Percentiles rank a stretch among this genome's conserved stretches.
Conservation (phyloP, 2,329 filamentous ascomycete genomes). For the Ceratocystis variospora region DNA sequence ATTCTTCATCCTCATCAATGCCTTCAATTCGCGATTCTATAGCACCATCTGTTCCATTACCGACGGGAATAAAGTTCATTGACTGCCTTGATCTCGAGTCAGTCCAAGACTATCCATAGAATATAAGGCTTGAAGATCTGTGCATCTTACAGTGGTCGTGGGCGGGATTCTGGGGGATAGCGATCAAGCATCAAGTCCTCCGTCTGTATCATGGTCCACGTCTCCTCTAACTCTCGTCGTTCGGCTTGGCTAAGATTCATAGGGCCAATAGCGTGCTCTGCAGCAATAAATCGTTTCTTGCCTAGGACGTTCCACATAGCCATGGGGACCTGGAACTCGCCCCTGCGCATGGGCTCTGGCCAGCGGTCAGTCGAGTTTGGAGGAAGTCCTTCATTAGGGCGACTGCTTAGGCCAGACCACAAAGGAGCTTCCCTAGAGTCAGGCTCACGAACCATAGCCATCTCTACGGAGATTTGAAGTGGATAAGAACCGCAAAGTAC, state of each 20-base stretch:
- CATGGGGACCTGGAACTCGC: constrained; percentile 16
- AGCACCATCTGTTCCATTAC: constrained; percentile 1
- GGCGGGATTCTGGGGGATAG: constrained; percentile 17
- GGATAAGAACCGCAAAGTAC: not conserved
- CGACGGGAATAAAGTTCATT: constrained; percentile 14
- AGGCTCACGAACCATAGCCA: not conserved
- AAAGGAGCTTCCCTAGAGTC: not conserved
- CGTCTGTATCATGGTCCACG: constrained; percentile 19
- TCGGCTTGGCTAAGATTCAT: constrained; percentile 17
- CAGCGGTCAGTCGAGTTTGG: constrained; percentile 16
- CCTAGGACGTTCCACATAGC: constrained; percentile 18
- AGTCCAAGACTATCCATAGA: not conserved
- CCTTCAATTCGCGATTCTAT: constrained; percentile 11
- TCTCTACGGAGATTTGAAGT: not conserved
- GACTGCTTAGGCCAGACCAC: constrained; percentile 4
- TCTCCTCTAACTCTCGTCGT: constrained; percentile 18
- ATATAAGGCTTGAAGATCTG: not conserved
- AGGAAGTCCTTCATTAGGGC: constrained; percentile 12
- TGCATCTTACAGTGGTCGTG: constrained; percentile 16
- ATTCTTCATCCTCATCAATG: constrained; percentile 18
- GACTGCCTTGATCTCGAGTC: constrained; percentile 9
- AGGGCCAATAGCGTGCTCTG: constrained; percentile 13
- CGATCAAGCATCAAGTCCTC: constrained; percentile 18
- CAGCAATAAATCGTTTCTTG: constrained; percentile 11
- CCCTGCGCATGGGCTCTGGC: constrained; percentile 16